Percentiles rank a stretch among this genome's conserved stretches.
Conservation (phyloP, 306 rosid species). For the Benincasa hispida region DNA sequence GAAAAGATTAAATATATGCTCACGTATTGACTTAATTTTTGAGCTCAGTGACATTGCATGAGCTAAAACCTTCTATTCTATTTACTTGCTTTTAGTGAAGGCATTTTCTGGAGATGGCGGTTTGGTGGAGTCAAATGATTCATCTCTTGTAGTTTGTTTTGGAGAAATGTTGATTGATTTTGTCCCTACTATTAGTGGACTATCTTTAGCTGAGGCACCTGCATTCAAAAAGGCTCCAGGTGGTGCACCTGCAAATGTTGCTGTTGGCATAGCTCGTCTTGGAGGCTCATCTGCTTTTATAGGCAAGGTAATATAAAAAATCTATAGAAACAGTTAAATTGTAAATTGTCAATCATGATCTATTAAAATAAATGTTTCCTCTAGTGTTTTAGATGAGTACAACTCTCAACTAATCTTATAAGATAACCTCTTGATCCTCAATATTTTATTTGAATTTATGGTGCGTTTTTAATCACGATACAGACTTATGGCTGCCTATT, state of each 20-base stretch:
- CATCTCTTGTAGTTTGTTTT: conserved; percentile 77
- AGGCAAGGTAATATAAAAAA: conserved; percentile 55
- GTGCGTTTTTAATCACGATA: neutral
- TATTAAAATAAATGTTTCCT: neutral
- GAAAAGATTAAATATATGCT: neutral
- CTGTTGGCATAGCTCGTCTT: conserved; percentile 84
- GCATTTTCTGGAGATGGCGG: conserved; percentile 44
- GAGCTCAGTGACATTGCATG: neutral
- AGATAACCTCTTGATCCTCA: neutral
- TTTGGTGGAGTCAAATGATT: conserved; percentile 41
- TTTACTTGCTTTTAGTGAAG: conserved; percentile 28
- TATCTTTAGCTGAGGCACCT: conserved; percentile 84
- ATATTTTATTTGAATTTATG: neutral
- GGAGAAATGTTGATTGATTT: conserved; percentile 97
- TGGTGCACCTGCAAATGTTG: conserved; percentile 98
- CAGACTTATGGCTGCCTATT: neutral
- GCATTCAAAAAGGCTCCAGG: conserved; percentile 96
- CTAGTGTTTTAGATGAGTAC: neutral
- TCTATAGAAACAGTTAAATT: neutral
- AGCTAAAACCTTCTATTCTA: conserved; percentile 3
- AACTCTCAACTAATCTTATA: neutral
- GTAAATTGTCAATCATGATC: neutral
- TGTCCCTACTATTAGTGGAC: conserved; percentile 68
- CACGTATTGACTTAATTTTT: neutral
- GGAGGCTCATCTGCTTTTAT: conserved; percentile 94